Percentiles rank a stretch among this genome's conserved stretches.
Conservation (phyloP, 371 early-diverging fungal species). For the Rhizomucor pusillus region DNA sequence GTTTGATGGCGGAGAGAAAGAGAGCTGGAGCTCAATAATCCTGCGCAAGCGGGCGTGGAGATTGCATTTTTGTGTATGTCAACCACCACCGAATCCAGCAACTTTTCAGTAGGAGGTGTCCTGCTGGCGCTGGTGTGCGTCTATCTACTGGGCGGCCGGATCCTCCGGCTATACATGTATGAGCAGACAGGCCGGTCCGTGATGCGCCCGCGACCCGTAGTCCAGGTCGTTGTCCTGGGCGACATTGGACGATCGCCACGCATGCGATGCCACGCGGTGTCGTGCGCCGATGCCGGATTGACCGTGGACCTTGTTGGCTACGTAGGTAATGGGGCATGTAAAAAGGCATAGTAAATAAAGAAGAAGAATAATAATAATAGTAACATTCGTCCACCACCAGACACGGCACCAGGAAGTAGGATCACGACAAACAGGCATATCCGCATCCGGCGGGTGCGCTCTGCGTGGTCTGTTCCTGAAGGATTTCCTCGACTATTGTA, state of each 20-base stretch:
- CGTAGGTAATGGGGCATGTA: slow-evolving; percentile 46
- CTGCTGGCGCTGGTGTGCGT: slow-evolving; percentile 37
- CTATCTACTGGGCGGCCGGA: slow-evolving; percentile 34
- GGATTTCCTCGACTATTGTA: slow-evolving; percentile 52
- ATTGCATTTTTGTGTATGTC: no score
- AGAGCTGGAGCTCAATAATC: no score
- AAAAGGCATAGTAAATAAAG: no score
- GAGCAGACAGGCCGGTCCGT: slow-evolving; percentile 19
- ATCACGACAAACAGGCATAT: slow-evolving; percentile 39
- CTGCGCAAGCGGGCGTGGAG: no score
- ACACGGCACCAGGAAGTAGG: slow-evolving; percentile 36
- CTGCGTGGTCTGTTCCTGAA: slow-evolving; percentile 54
- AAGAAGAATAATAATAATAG: no score
- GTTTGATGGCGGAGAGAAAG: no score
- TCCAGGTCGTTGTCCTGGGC: slow-evolving; percentile 81
- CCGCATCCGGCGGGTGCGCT: slow-evolving; percentile 37
- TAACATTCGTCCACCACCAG: slow-evolving; percentile 25
- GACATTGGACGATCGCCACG: slow-evolving; percentile 95
- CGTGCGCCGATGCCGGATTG: slow-evolving; percentile 70
- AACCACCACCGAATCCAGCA: slow-evolving; percentile 16
- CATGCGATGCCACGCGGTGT: slow-evolving; percentile 92
- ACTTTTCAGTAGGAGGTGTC: slow-evolving; percentile 28
- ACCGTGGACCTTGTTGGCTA: slow-evolving; percentile 87
- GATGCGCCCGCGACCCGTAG: slow-evolving; percentile 29
- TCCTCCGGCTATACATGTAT: slow-evolving; percentile 36